Percentiles rank a stretch among this genome's conserved stretches.
phyloP scores from a whole-genome alignment of 306 rosid species.

The Begonia masoniana region DNA sequence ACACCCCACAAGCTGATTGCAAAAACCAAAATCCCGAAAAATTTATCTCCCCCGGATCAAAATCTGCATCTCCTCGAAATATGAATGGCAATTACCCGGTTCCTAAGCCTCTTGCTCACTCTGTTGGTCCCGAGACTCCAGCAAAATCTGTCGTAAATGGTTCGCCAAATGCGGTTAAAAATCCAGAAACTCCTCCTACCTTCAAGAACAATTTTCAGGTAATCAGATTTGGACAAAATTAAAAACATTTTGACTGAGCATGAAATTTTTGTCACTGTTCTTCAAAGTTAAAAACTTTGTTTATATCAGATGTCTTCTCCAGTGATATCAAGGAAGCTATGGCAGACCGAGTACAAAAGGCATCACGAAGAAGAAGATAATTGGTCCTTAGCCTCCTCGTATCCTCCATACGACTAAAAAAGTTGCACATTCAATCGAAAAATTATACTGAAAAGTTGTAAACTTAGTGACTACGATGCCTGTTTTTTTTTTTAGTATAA shows the following conservation, averaged over 20 bases:
- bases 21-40: conserved; percentile 31
- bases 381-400: conserved; percentile 79
- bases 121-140: conserved; percentile 33
- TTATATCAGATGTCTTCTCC: conserved; percentile 23
- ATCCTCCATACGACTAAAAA: conserved; percentile 43
- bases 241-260: conserved; percentile 1
- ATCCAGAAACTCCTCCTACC: conserved; percentile 35
- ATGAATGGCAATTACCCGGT: conserved; percentile 37
- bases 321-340: conserved; percentile 31
- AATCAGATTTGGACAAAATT: conserved; percentile 8
- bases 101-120: conserved; percentile 3
- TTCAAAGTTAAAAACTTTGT: background rate
- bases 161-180: conserved; percentile 29
- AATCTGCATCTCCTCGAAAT: conserved; percentile 22
- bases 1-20: conserved; percentile 24
- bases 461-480: background rate
- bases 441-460: background rate
- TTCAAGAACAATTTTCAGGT: conserved; percentile 48
- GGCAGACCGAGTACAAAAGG: conserved; percentile 42
- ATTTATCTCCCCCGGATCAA: conserved; percentile 30
- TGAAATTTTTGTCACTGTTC: background rate
- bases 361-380: conserved; percentile 70
- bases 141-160: conserved; percentile 11
- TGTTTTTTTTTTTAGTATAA: conserved; percentile 4
- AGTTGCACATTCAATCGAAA: no score